phyloP scores from a whole-genome alignment of 106 monocot species.

The Dactylorhiza incarnata region DNA sequence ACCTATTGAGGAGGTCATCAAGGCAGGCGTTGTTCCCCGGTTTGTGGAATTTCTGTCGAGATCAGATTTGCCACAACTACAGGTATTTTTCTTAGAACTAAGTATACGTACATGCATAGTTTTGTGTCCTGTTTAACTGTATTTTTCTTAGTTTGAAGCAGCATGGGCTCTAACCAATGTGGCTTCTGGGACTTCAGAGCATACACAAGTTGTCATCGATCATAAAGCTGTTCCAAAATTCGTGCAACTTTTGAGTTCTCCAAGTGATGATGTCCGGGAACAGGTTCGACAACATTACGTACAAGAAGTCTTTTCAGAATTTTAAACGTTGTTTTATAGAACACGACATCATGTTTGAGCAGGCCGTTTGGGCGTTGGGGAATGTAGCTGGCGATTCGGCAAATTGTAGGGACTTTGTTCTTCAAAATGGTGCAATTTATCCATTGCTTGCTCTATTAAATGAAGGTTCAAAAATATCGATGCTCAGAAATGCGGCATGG shows the following conservation, averaged over 20 bases:
- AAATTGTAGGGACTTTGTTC: constrained; percentile 47
- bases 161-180: constrained; percentile 60
- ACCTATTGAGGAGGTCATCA: constrained; percentile 43
- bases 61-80: constrained; percentile 40
- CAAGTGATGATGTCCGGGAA: constrained; percentile 40
- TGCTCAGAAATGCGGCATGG: constrained; percentile 56
- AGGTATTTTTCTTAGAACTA: constrained; percentile 25
- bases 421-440: constrained; percentile 32
- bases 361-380: constrained; percentile 68
- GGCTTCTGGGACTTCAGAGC: constrained; percentile 57
- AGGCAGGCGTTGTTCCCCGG: constrained; percentile 34
- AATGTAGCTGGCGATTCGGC: constrained; percentile 52
- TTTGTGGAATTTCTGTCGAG: constrained; percentile 53
- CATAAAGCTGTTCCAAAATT: constrained; percentile 48
- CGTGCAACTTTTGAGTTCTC: constrained; percentile 49
- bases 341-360: constrained; percentile 4
- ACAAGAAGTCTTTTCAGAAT: background rate
- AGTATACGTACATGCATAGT: background rate
- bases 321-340: background rate
- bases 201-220: constrained; percentile 51
- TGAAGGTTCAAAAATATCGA: constrained; percentile 44
- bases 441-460: constrained; percentile 43
- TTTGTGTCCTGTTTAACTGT: background rate
- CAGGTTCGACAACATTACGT: constrained; percentile 25
- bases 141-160: constrained; percentile 39